phyloP scores from a whole-genome alignment of 352 stramenopile genomes.

The Pythium chondricola region DNA sequence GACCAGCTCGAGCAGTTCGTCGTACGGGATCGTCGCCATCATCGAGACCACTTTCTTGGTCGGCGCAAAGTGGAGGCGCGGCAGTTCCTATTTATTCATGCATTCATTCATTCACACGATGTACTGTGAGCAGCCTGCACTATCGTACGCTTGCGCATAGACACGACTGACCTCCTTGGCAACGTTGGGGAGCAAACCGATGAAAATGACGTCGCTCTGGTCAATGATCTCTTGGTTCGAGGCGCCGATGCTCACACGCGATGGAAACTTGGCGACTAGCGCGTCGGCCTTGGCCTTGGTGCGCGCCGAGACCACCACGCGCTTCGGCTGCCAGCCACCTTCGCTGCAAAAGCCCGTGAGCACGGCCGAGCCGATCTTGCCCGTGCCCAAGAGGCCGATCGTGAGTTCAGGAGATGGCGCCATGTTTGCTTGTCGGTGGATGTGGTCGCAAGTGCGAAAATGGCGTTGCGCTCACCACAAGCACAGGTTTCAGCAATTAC shows the following conservation, averaged over 20 bases:
- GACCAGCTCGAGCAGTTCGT: constrained; percentile 69
- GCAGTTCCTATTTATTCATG: constrained; percentile 59
- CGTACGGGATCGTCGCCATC: constrained; percentile 87
- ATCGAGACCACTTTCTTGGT: constrained; percentile 75
- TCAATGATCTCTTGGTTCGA: constrained; percentile 83
- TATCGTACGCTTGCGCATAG: no score
- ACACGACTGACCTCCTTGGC: constrained; percentile 30
- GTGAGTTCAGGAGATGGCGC: constrained; percentile 44
- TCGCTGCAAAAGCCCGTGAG: constrained; percentile 77
- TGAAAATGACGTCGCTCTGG: constrained; percentile 76
- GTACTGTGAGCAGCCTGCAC: no score
- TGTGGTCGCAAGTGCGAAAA: not conserved
- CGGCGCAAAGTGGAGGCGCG: constrained; percentile 55
- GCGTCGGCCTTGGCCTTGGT: constrained; percentile 73
- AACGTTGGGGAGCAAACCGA: constrained; percentile 69
- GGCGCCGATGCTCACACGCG: constrained; percentile 50
- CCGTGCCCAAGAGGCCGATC: constrained; percentile 74
- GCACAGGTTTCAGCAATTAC: no score
- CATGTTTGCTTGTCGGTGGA: constrained; percentile 23
- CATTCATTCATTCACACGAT: no score
- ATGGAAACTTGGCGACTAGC: constrained; percentile 61
- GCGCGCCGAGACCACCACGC: constrained; percentile 63
- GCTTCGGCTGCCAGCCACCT: constrained; percentile 68
- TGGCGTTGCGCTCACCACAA: no score
- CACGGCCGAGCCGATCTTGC: constrained; percentile 84